Percentiles rank a stretch among this genome's conserved stretches.
phyloP scores from a whole-genome alignment of 2,329 filamentous ascomycete species.

The Emmonsiellopsis sp. region DNA sequence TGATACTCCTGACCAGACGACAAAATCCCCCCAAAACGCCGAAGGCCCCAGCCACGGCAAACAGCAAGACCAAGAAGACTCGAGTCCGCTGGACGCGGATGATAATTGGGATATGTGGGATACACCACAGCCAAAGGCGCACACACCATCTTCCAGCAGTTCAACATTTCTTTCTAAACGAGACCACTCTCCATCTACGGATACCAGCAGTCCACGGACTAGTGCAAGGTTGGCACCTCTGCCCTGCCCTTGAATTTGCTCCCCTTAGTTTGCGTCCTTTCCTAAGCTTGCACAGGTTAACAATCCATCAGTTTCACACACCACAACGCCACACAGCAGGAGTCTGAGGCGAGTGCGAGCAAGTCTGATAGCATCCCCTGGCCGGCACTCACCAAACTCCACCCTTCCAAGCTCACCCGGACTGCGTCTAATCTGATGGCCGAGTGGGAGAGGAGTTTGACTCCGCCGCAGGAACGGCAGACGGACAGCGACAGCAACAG shows the following conservation, averaged over 20 bases:
- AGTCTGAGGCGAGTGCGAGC: conserved; percentile 20
- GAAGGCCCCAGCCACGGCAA: conserved; percentile 16
- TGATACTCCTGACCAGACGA: conserved; percentile 37
- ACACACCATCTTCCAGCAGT: conserved; percentile 38
- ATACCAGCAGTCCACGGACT: conserved; percentile 43
- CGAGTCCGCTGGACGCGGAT: conserved; percentile 36
- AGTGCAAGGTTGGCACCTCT: conserved; percentile 42
- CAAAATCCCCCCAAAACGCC: conserved; percentile 18
- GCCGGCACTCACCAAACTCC: conserved; percentile 61
- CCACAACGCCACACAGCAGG: conserved; percentile 22
- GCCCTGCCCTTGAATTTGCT: conserved; percentile 13
- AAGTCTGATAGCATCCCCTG: conserved; percentile 47
- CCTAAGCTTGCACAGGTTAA: conserved; percentile 3
- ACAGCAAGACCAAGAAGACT: conserved; percentile 22
- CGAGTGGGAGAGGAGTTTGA: conserved; percentile 79
- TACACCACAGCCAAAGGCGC: conserved; percentile 33
- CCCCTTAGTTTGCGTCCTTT: background rate
- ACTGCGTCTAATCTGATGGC: conserved; percentile 81
- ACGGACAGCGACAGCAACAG: background rate
- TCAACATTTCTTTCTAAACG: conserved; percentile 43
- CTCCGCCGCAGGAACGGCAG: conserved; percentile 26
- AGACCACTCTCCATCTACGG: conserved; percentile 36
- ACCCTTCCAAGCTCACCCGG: conserved; percentile 67
- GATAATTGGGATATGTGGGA: conserved; percentile 51
- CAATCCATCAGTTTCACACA: conserved; percentile 28